Base-by-base conservation (phyloP, 2,329 filamentous ascomycete genomes). In the Diaporthe caulivora region DNA sequence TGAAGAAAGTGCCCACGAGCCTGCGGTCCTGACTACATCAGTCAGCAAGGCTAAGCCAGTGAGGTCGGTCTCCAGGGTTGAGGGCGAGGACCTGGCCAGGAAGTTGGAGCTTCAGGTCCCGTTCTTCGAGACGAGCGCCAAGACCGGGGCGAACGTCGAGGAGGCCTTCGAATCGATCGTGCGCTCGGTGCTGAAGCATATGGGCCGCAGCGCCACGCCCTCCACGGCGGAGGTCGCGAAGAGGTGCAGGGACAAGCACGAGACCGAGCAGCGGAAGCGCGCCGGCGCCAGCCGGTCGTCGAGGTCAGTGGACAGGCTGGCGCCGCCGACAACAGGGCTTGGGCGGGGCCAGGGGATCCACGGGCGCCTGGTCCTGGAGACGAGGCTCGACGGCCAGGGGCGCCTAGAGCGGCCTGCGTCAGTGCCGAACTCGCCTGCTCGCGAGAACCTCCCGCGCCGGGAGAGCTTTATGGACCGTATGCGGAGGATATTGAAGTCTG, bases 51-150 rank as follows among this genome's bases (percentile, higher is more conserved):
- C 62, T 31, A 53, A 40, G 31, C 58, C 72, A 3, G 72, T 47
- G 83, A 84, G 72, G 83, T 83, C 73, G 85, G 86, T 76, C 84
- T 83, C 75, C 77, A 83, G 44, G 83, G 84, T 26, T 78, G 86
- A 70, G 83, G 86, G 57, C 86, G 91, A 82, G 87, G 88, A 72
- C 86, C 88, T 79, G 88, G 92, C 82, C 89, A 90, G 29, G 89
- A 88, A 80, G 82, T 86, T 75, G 92, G 92, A 81, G 88, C 90
- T 62, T 89, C 92, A 74, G n/a, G 83, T 93, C 68, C 81, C 93
- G 71, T 94, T 94, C 83, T 92, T 92, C 80, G 92, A 94, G 83
- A 93, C 92, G 17, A 92, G 90, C 79, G 92, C 92, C 15, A 93
- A 93, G 86, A 92, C 90, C 0, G 92, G 92, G 4, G 85, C 88